These are phyloP conservation scores for Ogataea trehalophila DNA, from an alignment of 805 yeast species.

Conservation along the genomic window DNA sequence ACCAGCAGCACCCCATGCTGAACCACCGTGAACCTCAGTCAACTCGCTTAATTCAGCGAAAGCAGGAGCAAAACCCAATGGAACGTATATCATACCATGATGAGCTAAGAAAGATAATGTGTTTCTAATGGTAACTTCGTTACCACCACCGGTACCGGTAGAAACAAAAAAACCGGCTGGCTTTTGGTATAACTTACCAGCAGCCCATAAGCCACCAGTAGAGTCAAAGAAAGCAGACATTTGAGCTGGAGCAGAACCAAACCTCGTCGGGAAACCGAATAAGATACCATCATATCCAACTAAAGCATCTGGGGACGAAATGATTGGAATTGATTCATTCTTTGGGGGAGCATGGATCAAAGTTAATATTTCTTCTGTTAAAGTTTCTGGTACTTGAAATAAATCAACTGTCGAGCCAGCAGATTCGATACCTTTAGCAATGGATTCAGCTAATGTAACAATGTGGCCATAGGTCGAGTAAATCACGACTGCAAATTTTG, in stretches of 20 bases:
- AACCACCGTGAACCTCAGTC: slow-evolving; percentile 70
- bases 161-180: slow-evolving; percentile 69
- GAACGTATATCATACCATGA: slow-evolving; percentile 77
- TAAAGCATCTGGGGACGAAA: slow-evolving; percentile 49
- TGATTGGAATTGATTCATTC: slow-evolving; percentile 54
- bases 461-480: slow-evolving; percentile 83
- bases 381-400: slow-evolving; percentile 74
- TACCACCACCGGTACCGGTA: slow-evolving; percentile 83
- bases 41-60: slow-evolving; percentile 51
- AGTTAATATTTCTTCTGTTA: slow-evolving; percentile 52
- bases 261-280: slow-evolving; percentile 85
- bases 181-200: slow-evolving; percentile 68
- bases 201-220: slow-evolving; percentile 77
- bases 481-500: slow-evolving; percentile 27
- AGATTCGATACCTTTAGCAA: slow-evolving; percentile 60
- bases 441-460: slow-evolving; percentile 59
- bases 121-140: slow-evolving; percentile 66
- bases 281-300: slow-evolving; percentile 70
- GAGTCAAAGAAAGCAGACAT: slow-evolving; percentile 71
- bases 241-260: slow-evolving; percentile 77
- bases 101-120: slow-evolving; percentile 62
- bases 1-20: slow-evolving; percentile 86
- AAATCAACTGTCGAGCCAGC: slow-evolving; percentile 69
- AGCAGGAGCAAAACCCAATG: slow-evolving; percentile 64
- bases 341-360: slow-evolving; percentile 61